A percentile compares a stretch with the other conserved stretches of the same genome.
phyloP scores from a whole-genome alignment of 176 grass and related monocot genomes.

The Saccharum spontaneum region DNA sequence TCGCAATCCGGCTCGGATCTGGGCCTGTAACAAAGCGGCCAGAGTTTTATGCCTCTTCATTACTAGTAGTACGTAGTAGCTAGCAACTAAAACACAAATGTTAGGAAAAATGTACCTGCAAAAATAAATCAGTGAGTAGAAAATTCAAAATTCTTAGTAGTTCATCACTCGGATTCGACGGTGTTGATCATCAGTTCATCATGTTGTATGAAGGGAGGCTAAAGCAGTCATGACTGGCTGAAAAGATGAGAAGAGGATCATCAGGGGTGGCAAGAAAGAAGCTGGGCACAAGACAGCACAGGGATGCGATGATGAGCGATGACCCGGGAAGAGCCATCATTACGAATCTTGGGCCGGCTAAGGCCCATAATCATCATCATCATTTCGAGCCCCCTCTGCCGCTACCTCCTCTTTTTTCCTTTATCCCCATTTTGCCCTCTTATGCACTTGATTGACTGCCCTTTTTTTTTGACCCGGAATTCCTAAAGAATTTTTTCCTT shows the following conservation, averaged over 20 bases:
- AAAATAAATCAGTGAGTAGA: background rate
- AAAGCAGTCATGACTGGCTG: background rate
- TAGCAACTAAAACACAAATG: background rate
- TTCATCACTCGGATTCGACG: background rate
- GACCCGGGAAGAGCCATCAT: conserved; percentile 61
- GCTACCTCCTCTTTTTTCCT: background rate
- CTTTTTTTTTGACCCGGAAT: background rate
- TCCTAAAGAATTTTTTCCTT: background rate
- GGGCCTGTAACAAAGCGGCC: background rate
- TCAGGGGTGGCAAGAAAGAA: background rate
- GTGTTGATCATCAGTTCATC: conserved; percentile 15
- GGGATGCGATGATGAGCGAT: conserved; percentile 35
- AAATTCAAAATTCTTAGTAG: background rate
- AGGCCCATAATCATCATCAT: conserved; percentile 52
- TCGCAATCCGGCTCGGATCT: background rate
- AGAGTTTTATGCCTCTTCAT: background rate
- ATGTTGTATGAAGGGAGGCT: background rate
- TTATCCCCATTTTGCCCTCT: conserved; percentile 24
- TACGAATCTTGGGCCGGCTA: conserved; percentile 85
- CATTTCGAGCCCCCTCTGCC: conserved; percentile 38
- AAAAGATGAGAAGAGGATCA: background rate
- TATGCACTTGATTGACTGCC: background rate
- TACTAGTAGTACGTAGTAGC: too few species aligned
- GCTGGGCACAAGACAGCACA: background rate
- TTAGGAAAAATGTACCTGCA: background rate